phyloP scores from a whole-genome alignment of 179 eudicot species.

The Sideroxylon spinosum region DNA sequence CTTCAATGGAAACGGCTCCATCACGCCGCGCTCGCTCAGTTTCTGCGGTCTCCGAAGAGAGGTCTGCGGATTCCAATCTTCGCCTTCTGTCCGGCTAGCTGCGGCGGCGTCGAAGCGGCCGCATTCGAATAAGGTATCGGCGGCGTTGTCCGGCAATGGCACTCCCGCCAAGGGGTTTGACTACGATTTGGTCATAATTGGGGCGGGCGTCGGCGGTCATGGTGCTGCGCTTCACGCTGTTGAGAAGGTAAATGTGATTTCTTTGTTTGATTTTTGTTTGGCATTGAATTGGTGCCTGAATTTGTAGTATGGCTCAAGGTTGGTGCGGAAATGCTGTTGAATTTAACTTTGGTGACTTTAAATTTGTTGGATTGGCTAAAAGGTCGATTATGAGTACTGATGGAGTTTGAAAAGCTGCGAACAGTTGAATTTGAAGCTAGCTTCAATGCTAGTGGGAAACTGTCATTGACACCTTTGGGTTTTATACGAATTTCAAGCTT shows the following conservation, averaged over 20 bases:
- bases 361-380: neutral
- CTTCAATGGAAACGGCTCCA: neutral
- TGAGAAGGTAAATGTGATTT: conserved; percentile 56
- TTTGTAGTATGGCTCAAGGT: neutral
- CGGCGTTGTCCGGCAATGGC: conserved; percentile 37
- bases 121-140: conserved; percentile 12
- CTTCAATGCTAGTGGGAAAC: neutral
- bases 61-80: neutral
- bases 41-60: conserved; percentile 1
- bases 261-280: neutral
- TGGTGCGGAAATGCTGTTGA: neutral
- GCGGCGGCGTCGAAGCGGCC: neutral
- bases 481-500: neutral
- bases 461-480: neutral
- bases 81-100: neutral
- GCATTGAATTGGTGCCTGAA: too few species aligned
- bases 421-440: neutral
- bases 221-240: conserved; percentile 98
- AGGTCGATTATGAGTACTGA: neutral
- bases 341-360: too few species aligned
- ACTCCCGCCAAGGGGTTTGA: conserved; percentile 44
- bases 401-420: neutral
- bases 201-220: conserved; percentile 98
- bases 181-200: conserved; percentile 81
- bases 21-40: neutral